Evolutionary conservation across 768 basidiomycete genomes (phyloP), one percentile per base, ranked within the genome.

Genomic region (Leccinellum albellum): DNA sequence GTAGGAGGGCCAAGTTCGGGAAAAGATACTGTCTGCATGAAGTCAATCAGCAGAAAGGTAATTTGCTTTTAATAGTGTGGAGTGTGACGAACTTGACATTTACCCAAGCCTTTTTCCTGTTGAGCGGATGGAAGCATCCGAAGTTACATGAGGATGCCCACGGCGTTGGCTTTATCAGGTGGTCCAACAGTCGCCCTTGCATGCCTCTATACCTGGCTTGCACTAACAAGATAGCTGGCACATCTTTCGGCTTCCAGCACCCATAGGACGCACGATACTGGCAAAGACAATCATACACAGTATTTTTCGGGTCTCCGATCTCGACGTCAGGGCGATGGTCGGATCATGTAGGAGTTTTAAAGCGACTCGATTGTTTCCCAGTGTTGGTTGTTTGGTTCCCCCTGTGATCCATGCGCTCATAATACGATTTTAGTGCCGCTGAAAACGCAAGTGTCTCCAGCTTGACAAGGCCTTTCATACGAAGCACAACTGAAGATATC

Each of bases 21-120:
- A 13, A 12, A 35, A n/a, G 13, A 51, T 55, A 31, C 37, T 49
- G 17, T 0, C 17, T 9, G 9, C 55, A 12, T 45, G 6, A 6
- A 1, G 28, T 58, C 20, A 48, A 50, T 15, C 50, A 26, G 8
- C 10, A 14, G 17, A 21, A 55, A 63, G 61, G 67, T 62, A 50
- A 37, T 46, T 40, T 40, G 10, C 23, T 37, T 23, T 4, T 10
- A 1, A 7, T 42, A 21, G 13, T 57, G 33, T 3, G 47, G n/a
- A 28, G n/a, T 6, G 9, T n/a, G 37, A 40, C 4, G 4, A 40
- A 40, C n/a, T 40, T n/a, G n/a, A 40, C 14, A 13, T 40, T 17
- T 3, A 35, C 35, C 4, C 3, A 31, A 10, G 10, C 31, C 31
- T 31, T 12, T 10, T 3, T 31, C 12, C 31, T 31, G 31, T 31